phyloP scores from a whole-genome alignment of 2,329 filamentous ascomycete genomes.

The Endothia cerciana region DNA sequence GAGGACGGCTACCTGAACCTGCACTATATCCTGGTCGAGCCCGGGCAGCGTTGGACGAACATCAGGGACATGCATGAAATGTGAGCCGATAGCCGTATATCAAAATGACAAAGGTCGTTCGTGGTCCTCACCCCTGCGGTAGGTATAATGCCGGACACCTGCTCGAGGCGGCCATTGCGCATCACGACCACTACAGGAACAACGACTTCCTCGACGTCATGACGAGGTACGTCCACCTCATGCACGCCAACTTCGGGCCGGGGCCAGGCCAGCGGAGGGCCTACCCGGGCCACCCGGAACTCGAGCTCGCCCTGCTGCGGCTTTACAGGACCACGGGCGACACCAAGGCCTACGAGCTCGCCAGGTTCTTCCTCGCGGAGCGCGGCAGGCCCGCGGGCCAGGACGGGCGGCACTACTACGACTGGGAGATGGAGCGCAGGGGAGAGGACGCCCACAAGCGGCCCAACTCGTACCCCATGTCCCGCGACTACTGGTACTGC shows the following conservation, averaged over 20 bases:
- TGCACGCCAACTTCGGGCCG: constrained; percentile 56
- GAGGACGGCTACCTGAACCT: constrained; percentile 66
- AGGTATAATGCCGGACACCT: constrained; percentile 65
- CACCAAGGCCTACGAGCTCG: constrained; percentile 48
- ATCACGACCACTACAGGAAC: constrained; percentile 56
- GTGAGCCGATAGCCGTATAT: constrained; percentile 39
- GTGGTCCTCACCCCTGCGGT: background rate
- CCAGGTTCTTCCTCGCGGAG: constrained; percentile 61
- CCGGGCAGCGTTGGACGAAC: constrained; percentile 59
- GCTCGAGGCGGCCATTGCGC: constrained; percentile 63
- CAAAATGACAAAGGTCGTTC: background rate
- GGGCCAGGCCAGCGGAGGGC: constrained; percentile 54
- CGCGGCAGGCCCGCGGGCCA: constrained; percentile 56
- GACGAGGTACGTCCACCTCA: constrained; percentile 56
- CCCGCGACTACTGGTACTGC: constrained; percentile 51
- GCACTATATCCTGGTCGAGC: constrained; percentile 64
- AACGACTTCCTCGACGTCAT: constrained; percentile 56
- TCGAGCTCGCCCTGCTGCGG: constrained; percentile 53
- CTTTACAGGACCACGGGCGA: constrained; percentile 42
- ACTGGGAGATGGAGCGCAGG: constrained; percentile 54
- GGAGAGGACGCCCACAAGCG: constrained; percentile 53
- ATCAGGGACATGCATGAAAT: constrained; percentile 65
- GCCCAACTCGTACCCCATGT: constrained; percentile 51
- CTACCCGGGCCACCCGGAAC: constrained; percentile 62
- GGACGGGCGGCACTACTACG: constrained; percentile 56